phyloP scores from a whole-genome alignment of 2,329 filamentous ascomycete species.

The Periconia sp. region DNA sequence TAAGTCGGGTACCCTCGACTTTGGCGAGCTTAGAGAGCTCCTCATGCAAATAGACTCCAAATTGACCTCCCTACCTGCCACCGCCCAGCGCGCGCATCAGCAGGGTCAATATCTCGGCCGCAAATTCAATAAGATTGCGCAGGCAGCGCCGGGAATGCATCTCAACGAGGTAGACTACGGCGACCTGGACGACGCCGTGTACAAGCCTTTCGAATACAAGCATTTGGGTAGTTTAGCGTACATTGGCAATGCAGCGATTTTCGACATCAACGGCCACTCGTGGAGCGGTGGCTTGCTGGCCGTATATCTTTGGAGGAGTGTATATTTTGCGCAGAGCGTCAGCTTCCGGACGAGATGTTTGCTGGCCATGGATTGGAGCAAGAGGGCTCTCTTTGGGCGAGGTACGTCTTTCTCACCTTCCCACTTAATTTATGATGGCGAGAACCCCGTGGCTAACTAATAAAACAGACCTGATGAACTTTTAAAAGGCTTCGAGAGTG shows the following conservation, averaged over 20 bases:
- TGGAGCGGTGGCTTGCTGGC: slow-evolving; percentile 85
- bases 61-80: slow-evolving; percentile 91
- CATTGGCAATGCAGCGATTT: slow-evolving; percentile 94
- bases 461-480: slow-evolving; percentile 29
- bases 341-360: slow-evolving; percentile 87
- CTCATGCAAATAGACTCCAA: slow-evolving; percentile 93
- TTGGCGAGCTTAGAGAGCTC: slow-evolving; percentile 86
- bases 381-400: slow-evolving; percentile 92
- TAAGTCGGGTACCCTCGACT: slow-evolving; percentile 90
- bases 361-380: slow-evolving; percentile 98
- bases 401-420: slow-evolving; percentile 63
- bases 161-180: slow-evolving; percentile 86
- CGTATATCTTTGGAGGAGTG: slow-evolving; percentile 93
- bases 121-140: slow-evolving; percentile 92
- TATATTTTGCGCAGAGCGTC: slow-evolving; percentile 98
- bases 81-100: slow-evolving; percentile 94
- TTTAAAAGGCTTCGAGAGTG: too few species aligned
- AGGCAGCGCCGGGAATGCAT: slow-evolving; percentile 73
- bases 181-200: slow-evolving; percentile 88
- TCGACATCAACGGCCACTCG: slow-evolving; percentile 83
- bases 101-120: slow-evolving; percentile 91
- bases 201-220: slow-evolving; percentile 92
- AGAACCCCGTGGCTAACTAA: slow-evolving; percentile 4
- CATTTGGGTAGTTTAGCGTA: slow-evolving; percentile 94
- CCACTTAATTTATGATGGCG: slow-evolving; percentile 16